These are phyloP conservation scores for Hypoxylon sp. DNA, from an alignment of 2,329 filamentous ascomycete genomes.

Conservation along the genomic window DNA sequence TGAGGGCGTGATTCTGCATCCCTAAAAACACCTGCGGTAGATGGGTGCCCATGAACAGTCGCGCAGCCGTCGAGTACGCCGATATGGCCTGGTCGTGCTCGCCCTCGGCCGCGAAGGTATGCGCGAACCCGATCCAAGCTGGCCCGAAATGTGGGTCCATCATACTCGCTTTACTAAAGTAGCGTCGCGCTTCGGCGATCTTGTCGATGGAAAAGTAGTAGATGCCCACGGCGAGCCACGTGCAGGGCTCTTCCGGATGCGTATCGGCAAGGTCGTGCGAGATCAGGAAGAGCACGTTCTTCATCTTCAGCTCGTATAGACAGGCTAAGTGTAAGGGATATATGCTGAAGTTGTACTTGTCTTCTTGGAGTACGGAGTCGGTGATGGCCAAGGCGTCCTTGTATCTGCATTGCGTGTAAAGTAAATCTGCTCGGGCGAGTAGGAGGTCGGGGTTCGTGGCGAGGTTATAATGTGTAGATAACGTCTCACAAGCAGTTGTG, in stretches of 20 bases:
- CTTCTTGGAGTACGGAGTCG: conserved; percentile 81
- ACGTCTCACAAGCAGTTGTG: conserved; percentile 85
- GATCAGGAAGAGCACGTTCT: conserved; percentile 90
- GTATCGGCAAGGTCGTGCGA: conserved; percentile 93
- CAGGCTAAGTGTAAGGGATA: conserved; percentile 94
- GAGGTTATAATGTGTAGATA: conserved; percentile 94
- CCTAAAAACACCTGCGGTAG: conserved; percentile 95
- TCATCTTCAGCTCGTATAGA: conserved; percentile 86
- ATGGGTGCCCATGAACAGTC: conserved; percentile 96
- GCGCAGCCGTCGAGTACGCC: conserved; percentile 94
- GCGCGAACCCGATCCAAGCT: conserved; percentile 98
- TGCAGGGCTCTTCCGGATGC: conserved; percentile 89
- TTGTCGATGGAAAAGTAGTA: conserved; percentile 93
- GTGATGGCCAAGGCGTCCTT: conserved; percentile 88
- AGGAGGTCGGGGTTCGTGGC: conserved; percentile 89
- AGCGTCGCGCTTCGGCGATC: conserved; percentile 92
- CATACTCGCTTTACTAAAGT: conserved; percentile 97
- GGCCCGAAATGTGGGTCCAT: conserved; percentile 98
- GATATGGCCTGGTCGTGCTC: conserved; percentile 99
- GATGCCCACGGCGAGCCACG: conserved; percentile 93
- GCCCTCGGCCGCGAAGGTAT: conserved; percentile 96
- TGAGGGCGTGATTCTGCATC: conserved; percentile 97
- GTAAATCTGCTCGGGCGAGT: conserved; percentile 87
- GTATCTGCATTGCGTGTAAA: conserved; percentile 96
- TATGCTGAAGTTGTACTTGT: conserved; percentile 89